These are phyloP conservation scores for Sphaerulina musiva DNA, from an alignment of 2,329 filamentous ascomycete genomes.

Conservation along the genomic window DNA sequence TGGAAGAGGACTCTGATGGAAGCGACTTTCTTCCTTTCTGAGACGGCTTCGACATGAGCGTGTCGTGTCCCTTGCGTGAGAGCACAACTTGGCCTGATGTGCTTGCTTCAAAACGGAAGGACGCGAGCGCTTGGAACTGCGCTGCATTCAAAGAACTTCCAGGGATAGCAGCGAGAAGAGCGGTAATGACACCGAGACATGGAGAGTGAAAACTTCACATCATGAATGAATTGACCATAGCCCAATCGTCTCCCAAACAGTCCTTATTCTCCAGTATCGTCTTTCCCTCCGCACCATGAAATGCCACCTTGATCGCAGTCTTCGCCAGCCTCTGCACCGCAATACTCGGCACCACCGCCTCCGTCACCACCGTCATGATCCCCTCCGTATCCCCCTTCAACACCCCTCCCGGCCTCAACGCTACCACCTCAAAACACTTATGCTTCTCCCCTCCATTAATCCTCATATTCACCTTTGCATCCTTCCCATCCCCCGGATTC, in stretches of 20 bases:
- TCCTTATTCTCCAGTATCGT: conserved; percentile 35
- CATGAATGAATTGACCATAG: conserved; percentile 27
- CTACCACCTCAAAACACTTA: conserved; percentile 33
- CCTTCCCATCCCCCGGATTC: conserved; percentile 12
- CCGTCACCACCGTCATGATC: conserved; percentile 28
- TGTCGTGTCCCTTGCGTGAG: too few relatives aligned
- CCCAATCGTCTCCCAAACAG: conserved; percentile 34
- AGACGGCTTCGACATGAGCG: neutral
- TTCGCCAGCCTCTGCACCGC: conserved; percentile 31
- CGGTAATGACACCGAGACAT: neutral
- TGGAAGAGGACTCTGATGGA: conserved; percentile 5
- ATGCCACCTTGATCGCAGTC: conserved; percentile 27
- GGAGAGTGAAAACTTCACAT: neutral
- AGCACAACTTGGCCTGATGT: too few relatives aligned
- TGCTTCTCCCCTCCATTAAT: conserved; percentile 17
- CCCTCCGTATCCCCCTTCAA: conserved; percentile 27
- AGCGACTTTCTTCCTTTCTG: conserved; percentile 6
- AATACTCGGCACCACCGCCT: conserved; percentile 29
- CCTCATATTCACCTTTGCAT: conserved; percentile 2
- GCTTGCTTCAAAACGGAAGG: too few relatives aligned
- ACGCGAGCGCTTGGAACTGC: too few relatives aligned
- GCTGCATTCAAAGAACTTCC: too few relatives aligned
- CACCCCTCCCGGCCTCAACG: conserved; percentile 31
- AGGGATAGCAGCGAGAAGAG: too few relatives aligned
- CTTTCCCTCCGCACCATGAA: conserved; percentile 29